Conservation (phyloP, 495 filamentous ascomycete genomes). For the Polyplosphaeria fusca region DNA sequence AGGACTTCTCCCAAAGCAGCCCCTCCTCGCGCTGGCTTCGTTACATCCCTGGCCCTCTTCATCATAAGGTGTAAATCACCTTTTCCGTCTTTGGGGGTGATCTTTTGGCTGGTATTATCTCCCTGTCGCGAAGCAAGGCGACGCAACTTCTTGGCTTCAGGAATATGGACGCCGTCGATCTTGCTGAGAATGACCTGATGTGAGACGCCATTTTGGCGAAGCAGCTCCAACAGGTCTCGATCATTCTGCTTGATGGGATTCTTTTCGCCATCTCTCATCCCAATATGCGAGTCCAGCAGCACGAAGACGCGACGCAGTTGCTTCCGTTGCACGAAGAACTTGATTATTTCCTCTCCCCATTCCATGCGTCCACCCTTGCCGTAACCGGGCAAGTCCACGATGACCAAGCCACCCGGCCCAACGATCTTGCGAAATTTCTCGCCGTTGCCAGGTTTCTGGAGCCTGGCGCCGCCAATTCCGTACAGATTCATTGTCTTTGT, state of each 20-base stretch:
- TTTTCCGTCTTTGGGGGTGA: conserved; percentile 68
- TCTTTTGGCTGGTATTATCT: conserved; percentile 72
- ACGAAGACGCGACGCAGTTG: conserved; percentile 79
- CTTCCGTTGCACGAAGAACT: conserved; percentile 69
- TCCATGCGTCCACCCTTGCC: conserved; percentile 69
- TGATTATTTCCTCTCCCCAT: conserved; percentile 84
- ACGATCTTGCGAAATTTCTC: conserved; percentile 40
- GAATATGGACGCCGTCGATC: conserved; percentile 55
- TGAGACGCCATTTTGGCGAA: conserved; percentile 60
- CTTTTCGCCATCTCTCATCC: no score
- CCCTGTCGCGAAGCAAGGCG: conserved; percentile 58
- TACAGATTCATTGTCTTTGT: conserved; percentile 85
- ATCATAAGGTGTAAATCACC: conserved; percentile 74
- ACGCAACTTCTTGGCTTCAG: conserved; percentile 65
- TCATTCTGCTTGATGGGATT: conserved; percentile 80
- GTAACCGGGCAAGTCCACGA: conserved; percentile 95
- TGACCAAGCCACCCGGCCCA: conserved; percentile 44
- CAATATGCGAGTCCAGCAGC: conserved; percentile 77
- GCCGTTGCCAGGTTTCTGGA: conserved; percentile 47
- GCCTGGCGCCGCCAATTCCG: conserved; percentile 58
- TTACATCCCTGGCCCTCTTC: conserved; percentile 51
- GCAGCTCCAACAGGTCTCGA: conserved; percentile 58
- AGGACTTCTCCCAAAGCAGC: conserved; percentile 22
- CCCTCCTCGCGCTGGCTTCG: conserved; percentile 8
- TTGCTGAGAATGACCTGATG: conserved; percentile 84